A percentile compares a stretch with the other conserved stretches of the same genome.
phyloP scores from a whole-genome alignment of 2,329 filamentous ascomycete species.

The Neopestalotiopsis sp. region DNA sequence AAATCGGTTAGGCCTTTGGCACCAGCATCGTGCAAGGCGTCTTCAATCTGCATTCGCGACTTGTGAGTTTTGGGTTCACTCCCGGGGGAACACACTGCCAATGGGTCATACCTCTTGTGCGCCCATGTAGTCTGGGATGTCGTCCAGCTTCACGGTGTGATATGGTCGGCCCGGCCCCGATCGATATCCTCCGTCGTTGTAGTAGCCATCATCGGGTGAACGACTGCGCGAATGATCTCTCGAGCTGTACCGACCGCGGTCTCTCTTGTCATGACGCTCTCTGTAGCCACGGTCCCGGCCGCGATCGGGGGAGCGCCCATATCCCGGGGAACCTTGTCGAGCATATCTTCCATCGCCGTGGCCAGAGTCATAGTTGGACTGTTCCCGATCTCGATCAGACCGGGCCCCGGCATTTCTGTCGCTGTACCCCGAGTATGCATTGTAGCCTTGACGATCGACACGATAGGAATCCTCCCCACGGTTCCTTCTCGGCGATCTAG shows the following conservation, averaged over 20 bases:
- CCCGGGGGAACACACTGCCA: not conserved
- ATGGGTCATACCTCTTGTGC: constrained; percentile 30
- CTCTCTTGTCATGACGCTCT: constrained; percentile 29
- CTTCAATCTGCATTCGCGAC: constrained; percentile 31
- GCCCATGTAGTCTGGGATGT: constrained; percentile 35
- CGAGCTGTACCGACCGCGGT: constrained; percentile 27
- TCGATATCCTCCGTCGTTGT: constrained; percentile 28
- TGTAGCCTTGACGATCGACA: constrained; percentile 19
- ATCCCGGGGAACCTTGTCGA: constrained; percentile 25
- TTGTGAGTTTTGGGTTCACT: not conserved
- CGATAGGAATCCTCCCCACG: constrained; percentile 34
- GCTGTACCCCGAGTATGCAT: constrained; percentile 21
- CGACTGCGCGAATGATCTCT: constrained; percentile 31
- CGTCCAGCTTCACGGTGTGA: constrained; percentile 39
- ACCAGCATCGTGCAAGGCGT: constrained; percentile 34
- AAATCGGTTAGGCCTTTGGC: constrained; percentile 36
- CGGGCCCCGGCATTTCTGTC: constrained; percentile 17
- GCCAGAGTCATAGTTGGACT: constrained; percentile 14
- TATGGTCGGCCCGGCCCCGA: constrained; percentile 35
- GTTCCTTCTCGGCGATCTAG: constrained; percentile 37
- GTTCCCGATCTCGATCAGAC: constrained; percentile 26
- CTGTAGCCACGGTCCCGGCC: constrained; percentile 26
- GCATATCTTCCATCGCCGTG: constrained; percentile 24
- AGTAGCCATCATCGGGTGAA: constrained; percentile 31
- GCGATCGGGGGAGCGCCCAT: constrained; percentile 18